Base-by-base conservation (phyloP, 1,284 basidiomycete genomes). In the Trichosporon ovoides region DNA sequence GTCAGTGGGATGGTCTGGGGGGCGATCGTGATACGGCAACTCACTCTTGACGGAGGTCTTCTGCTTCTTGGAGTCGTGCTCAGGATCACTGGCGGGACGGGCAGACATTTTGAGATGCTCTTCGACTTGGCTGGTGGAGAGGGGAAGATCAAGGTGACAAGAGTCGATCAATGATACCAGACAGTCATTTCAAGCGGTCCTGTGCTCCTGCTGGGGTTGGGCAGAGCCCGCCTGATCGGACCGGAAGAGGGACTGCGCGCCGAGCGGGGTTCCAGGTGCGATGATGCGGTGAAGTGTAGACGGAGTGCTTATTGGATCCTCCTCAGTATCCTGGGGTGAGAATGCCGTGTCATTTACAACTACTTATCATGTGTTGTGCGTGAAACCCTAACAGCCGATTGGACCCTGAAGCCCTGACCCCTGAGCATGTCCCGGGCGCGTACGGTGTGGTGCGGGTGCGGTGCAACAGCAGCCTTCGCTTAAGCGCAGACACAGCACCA, bases 51-150 rank as follows among this genome's bases (percentile, higher is more conserved):
- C 56, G 38, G 37, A 54, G 43, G 56, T 38, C 61, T 63, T 63
- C 58, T 60, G 61, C 58, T 63, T 63, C 58, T 63, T 63, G n/a
- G 61, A 60, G 56, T 63, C 61, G 38, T 63, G 61, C 56, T 58
- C 43, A 28, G 61, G 61, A 35, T 48, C 48, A 11, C 53, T 54
- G 20, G 61, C 56, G 31, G 61, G 22, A 28, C 61, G 61, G 56
- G 58, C 38, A 36, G 61, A 53, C 61, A 63, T 63, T 36, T 24
- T 63, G 55, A 6, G 18, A 7, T n/a, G 34, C n/a, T 38, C 24
- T 18, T 53, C 14, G 22, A n/a, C n/a, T 31, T 10, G n/a, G 28
- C 20, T 20, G 20, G 16, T 40, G 19, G 13, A 20, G 38, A 40
- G 3, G 20, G 24, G 22, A 33, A 20, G 37, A 12, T 33, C 16